Conservation (phyloP, 768 basidiomycete genomes). For the Hypholoma sublateritium region DNA sequence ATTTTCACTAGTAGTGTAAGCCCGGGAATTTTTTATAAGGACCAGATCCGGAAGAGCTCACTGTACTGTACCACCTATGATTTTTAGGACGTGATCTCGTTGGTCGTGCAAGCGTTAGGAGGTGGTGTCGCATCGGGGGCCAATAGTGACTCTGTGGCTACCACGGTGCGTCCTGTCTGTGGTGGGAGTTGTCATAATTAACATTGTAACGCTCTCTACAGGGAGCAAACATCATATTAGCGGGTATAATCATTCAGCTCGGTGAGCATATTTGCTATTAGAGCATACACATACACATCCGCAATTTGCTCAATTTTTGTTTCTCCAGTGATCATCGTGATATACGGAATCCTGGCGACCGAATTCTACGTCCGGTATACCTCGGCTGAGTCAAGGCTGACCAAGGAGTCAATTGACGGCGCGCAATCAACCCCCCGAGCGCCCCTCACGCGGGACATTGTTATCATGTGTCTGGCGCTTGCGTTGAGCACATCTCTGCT, state of each 20-base stretch:
- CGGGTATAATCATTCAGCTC: conserved; percentile 51
- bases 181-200: no score
- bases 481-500: conserved; percentile 12
- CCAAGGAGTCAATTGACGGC: background rate
- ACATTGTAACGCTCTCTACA: conserved; percentile 1
- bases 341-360: conserved; percentile 34
- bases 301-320: background rate
- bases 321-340: conserved; percentile 36
- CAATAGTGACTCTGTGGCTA: conserved; percentile 11
- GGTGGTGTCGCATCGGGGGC: background rate
- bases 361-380: conserved; percentile 46
- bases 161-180: background rate
- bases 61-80: background rate
- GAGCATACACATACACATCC: background rate
- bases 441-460: background rate
- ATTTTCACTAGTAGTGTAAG: conserved; percentile 39
- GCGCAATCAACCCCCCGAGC: background rate
- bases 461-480: conserved; percentile 9
- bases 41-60: no score
- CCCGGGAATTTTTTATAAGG: background rate
- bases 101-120: background rate
- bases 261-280: conserved; percentile 9
- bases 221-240: conserved; percentile 53
- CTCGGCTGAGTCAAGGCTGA: background rate
- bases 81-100: background rate